A percentile compares a stretch with the other conserved stretches of the same genome.
Conservation (phyloP, 495 filamentous ascomycete genomes). For the Trichoderma gamsii region DNA sequence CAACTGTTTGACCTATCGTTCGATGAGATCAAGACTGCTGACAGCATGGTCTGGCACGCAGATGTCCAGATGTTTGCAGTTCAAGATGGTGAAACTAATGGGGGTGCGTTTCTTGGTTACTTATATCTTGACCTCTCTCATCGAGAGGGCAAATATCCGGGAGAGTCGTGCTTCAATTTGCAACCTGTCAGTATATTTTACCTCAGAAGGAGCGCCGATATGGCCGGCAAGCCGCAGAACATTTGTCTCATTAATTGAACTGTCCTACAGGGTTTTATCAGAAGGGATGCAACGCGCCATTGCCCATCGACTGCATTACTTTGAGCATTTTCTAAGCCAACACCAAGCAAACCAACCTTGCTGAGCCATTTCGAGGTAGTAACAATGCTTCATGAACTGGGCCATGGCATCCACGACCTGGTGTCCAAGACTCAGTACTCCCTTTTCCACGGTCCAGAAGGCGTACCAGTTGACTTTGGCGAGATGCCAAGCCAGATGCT, state of each 20-base stretch:
- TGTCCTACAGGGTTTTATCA: constrained; percentile 46
- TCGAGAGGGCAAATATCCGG: constrained; percentile 59
- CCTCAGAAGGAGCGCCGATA: too few relatives aligned
- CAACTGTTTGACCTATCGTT: constrained; percentile 52
- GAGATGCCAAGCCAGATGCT: constrained; percentile 69
- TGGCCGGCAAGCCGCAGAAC: too few relatives aligned
- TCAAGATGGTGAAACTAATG: constrained; percentile 62
- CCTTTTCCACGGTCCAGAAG: constrained; percentile 61
- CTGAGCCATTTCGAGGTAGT: constrained; percentile 67
- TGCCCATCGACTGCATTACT: constrained; percentile 67
- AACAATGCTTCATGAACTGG: constrained; percentile 68
- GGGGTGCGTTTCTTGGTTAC: constrained; percentile 63
- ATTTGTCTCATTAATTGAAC: background rate
- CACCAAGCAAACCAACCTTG: constrained; percentile 61
- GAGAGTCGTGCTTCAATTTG: constrained; percentile 48
- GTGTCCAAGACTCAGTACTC: constrained; percentile 60
- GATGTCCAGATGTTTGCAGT: constrained; percentile 66
- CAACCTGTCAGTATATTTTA: constrained; percentile 35
- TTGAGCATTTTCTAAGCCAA: constrained; percentile 67
- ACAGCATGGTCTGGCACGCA: constrained; percentile 64
- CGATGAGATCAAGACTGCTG: constrained; percentile 51
- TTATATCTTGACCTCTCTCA: constrained; percentile 65
- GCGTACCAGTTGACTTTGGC: constrained; percentile 54
- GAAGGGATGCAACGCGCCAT: constrained; percentile 50
- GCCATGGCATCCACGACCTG: constrained; percentile 71